phyloP scores from a whole-genome alignment of 306 rosid species.

The Lathyrus oleraceus region DNA sequence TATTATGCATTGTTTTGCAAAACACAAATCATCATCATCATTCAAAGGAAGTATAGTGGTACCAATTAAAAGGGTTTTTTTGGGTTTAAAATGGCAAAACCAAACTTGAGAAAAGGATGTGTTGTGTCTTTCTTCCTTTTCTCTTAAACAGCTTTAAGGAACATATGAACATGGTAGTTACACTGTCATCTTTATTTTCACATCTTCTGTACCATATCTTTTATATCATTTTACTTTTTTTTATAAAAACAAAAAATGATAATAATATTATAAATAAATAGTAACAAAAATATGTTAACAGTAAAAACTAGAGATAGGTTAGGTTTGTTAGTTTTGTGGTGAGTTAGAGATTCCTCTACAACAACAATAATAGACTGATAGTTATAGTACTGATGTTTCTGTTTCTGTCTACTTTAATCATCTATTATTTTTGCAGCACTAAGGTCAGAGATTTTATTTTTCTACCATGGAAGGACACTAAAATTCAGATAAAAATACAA shows the following conservation, averaged over 20 bases:
- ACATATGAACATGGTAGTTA: conserved; percentile 67
- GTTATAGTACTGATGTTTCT: conserved; percentile 45
- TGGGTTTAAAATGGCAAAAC: conserved; percentile 57
- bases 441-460: conserved; percentile 44
- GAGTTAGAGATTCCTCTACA: conserved; percentile 47
- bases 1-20: conserved; percentile 29
- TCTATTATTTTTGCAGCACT: conserved; percentile 50
- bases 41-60: conserved; percentile 43
- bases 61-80: conserved; percentile 47
- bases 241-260: too few species aligned
- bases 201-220: conserved; percentile 55
- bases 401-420: conserved; percentile 50
- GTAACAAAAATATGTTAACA: too few species aligned
- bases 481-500: conserved; percentile 35
- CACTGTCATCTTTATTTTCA: conserved; percentile 59
- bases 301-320: conserved; percentile 16
- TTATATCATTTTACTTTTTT: neutral
- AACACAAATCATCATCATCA: conserved; percentile 43
- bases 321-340: conserved; percentile 48
- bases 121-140: conserved; percentile 41
- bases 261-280: too few species aligned
- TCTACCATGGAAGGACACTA: conserved; percentile 27
- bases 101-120: conserved; percentile 60
- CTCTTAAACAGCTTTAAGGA: conserved; percentile 48
- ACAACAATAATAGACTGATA: conserved; percentile 55